Conservation (phyloP, 805 yeast genomes). For the Starmerella ratchasimensis region DNA sequence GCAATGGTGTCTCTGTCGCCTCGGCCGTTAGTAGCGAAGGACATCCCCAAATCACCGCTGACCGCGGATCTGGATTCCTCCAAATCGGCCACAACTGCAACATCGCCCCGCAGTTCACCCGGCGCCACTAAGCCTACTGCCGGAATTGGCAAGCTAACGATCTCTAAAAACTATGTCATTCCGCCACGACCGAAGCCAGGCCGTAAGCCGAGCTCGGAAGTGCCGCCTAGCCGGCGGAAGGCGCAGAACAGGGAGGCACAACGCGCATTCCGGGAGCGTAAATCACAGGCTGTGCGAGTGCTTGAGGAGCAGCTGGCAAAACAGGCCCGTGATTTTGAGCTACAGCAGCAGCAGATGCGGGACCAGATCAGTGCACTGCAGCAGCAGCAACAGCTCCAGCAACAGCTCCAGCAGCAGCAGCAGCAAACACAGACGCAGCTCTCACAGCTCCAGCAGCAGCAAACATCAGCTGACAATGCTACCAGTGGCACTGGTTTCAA, state of each 20-base stretch:
- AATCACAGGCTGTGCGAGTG: conserved; percentile 40
- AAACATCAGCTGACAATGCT: background rate
- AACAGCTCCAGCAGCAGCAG: no score
- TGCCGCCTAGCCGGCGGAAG: conserved; percentile 48
- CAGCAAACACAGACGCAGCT: background rate
- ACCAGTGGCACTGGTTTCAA: no score
- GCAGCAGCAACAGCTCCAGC: conserved; percentile 33
- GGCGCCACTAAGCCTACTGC: background rate
- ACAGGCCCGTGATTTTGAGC: conserved; percentile 65
- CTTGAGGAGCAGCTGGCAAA: conserved; percentile 82
- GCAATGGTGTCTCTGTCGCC: conserved; percentile 15
- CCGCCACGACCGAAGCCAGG: conserved; percentile 70
- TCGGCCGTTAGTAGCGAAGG: conserved; percentile 6
- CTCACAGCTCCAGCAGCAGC: background rate
- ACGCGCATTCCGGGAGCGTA: conserved; percentile 65
- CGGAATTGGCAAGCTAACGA: conserved; percentile 23
- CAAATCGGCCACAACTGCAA: no score
- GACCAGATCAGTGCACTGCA: conserved; percentile 52
- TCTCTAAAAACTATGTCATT: conserved; percentile 69
- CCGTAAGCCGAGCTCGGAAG: conserved; percentile 50
- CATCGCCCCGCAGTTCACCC: background rate
- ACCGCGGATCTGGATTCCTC: no score
- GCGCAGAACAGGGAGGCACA: conserved; percentile 72
- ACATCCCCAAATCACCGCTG: conserved; percentile 6
- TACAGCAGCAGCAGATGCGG: conserved; percentile 69